Evolutionary conservation across 306 rosid species (phyloP), one percentile per base, ranked within the genome.

Genomic region (Lathyrus aphaca): DNA sequence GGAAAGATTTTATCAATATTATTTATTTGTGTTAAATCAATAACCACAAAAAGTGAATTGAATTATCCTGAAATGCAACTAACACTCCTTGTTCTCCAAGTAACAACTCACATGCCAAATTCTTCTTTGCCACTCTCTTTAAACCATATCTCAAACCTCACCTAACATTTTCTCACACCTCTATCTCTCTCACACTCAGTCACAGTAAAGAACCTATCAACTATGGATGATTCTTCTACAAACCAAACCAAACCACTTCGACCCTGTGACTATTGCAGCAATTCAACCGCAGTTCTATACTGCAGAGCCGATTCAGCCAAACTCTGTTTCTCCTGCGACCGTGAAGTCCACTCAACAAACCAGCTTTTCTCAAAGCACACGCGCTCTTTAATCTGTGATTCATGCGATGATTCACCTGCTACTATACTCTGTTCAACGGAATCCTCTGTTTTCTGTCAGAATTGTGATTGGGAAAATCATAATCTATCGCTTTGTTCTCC

Each of bases 291-390:
- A 27, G 71, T 91, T 15, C 83, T 91, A 1, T 91, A 89, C 57
- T 91, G 97, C 82, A 77, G 95, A 71, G 97, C 97, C 4, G 97
- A 91, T 66, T 85, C 97, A 0, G 97, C 97, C 10, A 91, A 89
- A 67, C 95, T 91, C 7, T 91, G 97, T 48, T 86, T 91, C 78
- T 59, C 86, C 0, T 91, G 97, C 38, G 97, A 91, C 73, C 89
- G 87, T 3, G 94, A 87, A 43, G 91, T 91, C 76, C 97, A 91
- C 76, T 81, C 88, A 1, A 80, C 94, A 16, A 91, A 91, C 75
- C 91, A 84, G 77, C 97, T 91, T 10, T 91, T 91, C 87, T 75
- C 83, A 0, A 89, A 89, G 81, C 97, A 91, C 86, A 80, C 90
- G 21, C 94, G 97, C 5, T 65, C 77, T 8, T 88, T 62, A 38